Evolutionary conservation across 2,329 filamentous ascomycete genomes (phyloP), one percentile per base, ranked within the genome.

Genomic region (Cladophialophora immunda): DNA sequence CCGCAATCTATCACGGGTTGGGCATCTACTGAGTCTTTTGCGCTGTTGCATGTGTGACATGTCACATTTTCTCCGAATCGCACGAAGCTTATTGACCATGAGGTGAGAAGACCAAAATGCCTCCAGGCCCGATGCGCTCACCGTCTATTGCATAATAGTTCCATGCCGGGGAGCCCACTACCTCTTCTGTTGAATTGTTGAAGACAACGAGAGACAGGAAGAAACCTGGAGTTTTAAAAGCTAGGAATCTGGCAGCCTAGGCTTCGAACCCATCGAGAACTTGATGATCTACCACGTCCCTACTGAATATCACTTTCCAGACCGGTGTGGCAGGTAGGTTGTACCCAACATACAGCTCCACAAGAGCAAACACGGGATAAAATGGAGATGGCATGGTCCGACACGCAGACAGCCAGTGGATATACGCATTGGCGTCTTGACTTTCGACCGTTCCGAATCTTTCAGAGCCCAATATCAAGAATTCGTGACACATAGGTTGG

Each of bases 11-110:
- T 30, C 53, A 32, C 30, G 29, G 30, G 57, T 60, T 64, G 52
- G 47, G 57, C 60, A 57, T 36, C 30, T 45, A 54, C 25, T 41
- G 25, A 50, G 36, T 34, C 29, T 36, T 34, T 56, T 54, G 45
- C 34, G 47, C 4, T 22, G 25, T 52, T 58, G 60, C 61, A 67
- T 67, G 65, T 50, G 45, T 67, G 65, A 67, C 61, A 53, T 61
- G 62, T 61, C 60, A 61, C 45, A 60, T 32, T 47, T 27, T 54
- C 54, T 36, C 55, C 55, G 61, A 64, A 41, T 32, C 38, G 53
- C 61, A 63, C 53, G 27, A 63, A 54, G 27, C 50, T 25, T n/a
- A 38, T 38, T 30, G 61, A 47, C 22, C 25, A 47, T 38, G 45
- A 50, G 45, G 58, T 50, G 38, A 60, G 27, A 55, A 30, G 19